Base-by-base conservation (phyloP, 768 basidiomycete species). In the Lactifluus rugatus region DNA sequence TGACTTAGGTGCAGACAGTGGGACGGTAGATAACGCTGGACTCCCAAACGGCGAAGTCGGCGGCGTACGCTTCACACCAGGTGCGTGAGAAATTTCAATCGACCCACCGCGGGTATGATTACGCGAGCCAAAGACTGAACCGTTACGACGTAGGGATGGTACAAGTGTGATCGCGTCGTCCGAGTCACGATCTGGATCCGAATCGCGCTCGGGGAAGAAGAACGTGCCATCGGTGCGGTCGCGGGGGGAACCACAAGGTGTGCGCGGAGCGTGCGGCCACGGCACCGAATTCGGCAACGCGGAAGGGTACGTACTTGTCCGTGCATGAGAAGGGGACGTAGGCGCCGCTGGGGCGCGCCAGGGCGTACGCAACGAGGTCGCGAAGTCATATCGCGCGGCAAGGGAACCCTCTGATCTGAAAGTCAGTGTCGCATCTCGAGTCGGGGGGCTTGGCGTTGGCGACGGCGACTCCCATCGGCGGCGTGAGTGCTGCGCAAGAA, bases 321-420 rank as follows among this genome's bases (percentile, higher is more conserved):
- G 74, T 23, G 58, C 34, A 50, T 74, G 76, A 5, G 64, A 36
- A 3, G 64, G 28, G 9, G 58, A 47, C 50, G 44, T 61, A 17
- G 65, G 13, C 65, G 56, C 47, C 54, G 71, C 70, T 48, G 55
- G 52, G 39, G 67, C 14, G 2, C 70, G 73, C 79, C 81, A 80
- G 16, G 78, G 73, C 19, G 68, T 72, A 68, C 78, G 80, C 54
- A 76, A 65, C 2, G 83, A 81, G 10, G 74, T 68, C 2, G 73
- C 70, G 50, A 84, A 79, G 65, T 85, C 81, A 65, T 89, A 83
- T 48, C 83, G 76, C 19, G 78, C 69, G 0, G 80, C 73, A 48
- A 81, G 71, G 2, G 81, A 73, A 21, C 71, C 67, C 17, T 70
- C 71, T 14, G 71, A 71, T 49, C 62, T 64, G 57, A 72, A 64